Base-by-base conservation (phyloP, 305 asterid species). In the Andrographis paniculata region DNA sequence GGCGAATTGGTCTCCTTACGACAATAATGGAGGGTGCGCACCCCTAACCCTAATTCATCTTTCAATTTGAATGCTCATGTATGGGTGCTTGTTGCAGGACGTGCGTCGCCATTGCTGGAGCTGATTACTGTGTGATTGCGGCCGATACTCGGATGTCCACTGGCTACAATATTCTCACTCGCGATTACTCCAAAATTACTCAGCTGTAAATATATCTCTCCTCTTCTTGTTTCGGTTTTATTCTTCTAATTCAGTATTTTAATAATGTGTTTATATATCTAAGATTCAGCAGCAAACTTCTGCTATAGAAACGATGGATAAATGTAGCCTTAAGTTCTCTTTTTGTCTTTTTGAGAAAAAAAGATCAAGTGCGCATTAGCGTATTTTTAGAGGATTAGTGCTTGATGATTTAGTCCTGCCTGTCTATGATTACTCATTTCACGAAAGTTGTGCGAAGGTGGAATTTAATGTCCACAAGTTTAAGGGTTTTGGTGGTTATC, bases 171-270 rank as follows among this genome's bases (percentile, higher is more conserved):
- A 87, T 86, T 65, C 96, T 91, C 42, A 80, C 94, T 55, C 96
- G 96, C 48, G 95, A 91, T 66, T 83, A 86, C 84, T 91, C 99
- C 73, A 91, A 91, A 73, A 86, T 91, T 52, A 64, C 58, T 62
- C 80, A 83, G 61, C 79, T 91, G 98, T 91, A 80, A 63, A n/a
- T 14, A 17, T 21, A 3, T 14, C 6, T 37, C 8, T 1, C 5
- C 14, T 12, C 8, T 24, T 24, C 30, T 24, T 4, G 30, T 24
- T 4, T 24, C 2, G 37, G 14, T 5, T 3, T 31, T 44, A 44
- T 13, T 8, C 14, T 20, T 44, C 30, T 24, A 8, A 3, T 14
- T 4, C 20, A 44, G 3, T 19, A n/a, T 6, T n/a, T n/a, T n/a
- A n/a, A n/a, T n/a, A n/a, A n/a, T n/a, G n/a, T n/a, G n/a, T n/a